Conservation (phyloP, 2,329 filamentous ascomycete species). For the Geoglossum cookeanum region DNA sequence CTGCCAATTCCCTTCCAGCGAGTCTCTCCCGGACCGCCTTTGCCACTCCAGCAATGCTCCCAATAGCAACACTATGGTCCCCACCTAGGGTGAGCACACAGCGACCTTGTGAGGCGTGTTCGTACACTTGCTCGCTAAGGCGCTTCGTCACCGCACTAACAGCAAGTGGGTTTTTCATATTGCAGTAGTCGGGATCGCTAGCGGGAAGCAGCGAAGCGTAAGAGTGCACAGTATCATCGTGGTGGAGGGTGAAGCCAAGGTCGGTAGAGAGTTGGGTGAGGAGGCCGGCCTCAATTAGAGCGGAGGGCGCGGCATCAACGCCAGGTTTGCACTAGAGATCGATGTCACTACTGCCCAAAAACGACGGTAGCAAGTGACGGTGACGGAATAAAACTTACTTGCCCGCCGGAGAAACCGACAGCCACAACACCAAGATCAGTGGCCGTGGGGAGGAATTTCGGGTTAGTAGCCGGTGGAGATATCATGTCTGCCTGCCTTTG, state of each 20-base stretch:
- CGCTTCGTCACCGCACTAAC: constrained; percentile 70
- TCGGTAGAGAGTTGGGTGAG: constrained; percentile 68
- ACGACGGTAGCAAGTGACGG: background rate
- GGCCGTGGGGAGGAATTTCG: constrained; percentile 62
- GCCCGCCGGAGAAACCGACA: constrained; percentile 89
- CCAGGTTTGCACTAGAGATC: constrained; percentile 58
- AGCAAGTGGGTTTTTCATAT: constrained; percentile 84
- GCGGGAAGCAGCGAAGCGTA: constrained; percentile 58
- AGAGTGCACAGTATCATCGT: constrained; percentile 63
- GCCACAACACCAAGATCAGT: constrained; percentile 80
- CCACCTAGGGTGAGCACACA: constrained; percentile 87
- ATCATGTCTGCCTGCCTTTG: constrained; percentile 23
- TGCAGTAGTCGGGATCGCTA: constrained; percentile 58
- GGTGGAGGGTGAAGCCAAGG: constrained; percentile 72
- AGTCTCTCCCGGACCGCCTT: constrained; percentile 72
- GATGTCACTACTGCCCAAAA: background rate
- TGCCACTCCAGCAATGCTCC: constrained; percentile 72
- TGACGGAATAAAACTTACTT: constrained; percentile 37
- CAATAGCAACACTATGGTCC: constrained; percentile 92
- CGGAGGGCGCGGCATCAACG: constrained; percentile 76
- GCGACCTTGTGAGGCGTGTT: constrained; percentile 63
- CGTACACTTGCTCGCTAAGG: constrained; percentile 71
- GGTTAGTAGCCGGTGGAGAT: constrained; percentile 35
- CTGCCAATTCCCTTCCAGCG: constrained; percentile 57
- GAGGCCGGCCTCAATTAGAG: constrained; percentile 74